Conservation (phyloP, 306 rosid species). For the Alnus rubra region DNA sequence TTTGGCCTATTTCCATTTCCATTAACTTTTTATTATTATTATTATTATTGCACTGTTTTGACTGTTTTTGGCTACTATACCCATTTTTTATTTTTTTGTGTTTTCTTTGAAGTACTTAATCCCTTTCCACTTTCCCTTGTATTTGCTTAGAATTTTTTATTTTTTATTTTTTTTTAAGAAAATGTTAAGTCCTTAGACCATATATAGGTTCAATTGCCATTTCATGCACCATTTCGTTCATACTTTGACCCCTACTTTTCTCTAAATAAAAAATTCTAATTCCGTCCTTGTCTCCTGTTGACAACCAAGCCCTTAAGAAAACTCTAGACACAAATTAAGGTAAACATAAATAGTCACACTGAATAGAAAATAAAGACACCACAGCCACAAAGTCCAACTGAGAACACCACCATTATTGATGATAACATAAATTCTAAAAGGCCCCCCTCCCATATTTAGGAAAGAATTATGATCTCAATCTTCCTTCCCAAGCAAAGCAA, state of each 20-base stretch:
- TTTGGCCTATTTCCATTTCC: no score
- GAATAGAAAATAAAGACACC: slow-evolving; percentile 5
- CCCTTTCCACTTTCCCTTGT: no score
- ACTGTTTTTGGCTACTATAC: no score
- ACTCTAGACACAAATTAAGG: background rate
- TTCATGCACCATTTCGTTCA: background rate
- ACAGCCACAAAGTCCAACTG: background rate
- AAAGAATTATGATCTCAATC: slow-evolving; percentile 6
- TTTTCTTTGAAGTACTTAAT: no score
- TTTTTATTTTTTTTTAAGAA: no score
- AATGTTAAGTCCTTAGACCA: background rate
- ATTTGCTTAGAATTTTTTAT: no score
- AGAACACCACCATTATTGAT: background rate
- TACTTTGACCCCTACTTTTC: no score
- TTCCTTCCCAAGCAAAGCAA: slow-evolving; percentile 64
- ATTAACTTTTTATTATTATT: no score
- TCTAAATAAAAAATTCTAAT: no score
- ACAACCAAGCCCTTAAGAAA: background rate
- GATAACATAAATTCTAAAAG: background rate
- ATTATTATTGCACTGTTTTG: no score
- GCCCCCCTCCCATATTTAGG: background rate
- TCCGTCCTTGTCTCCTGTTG: no score
- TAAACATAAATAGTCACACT: background rate
- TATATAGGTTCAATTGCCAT: background rate
- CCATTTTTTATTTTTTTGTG: no score